A percentile compares a stretch with the other conserved stretches of the same genome.
Conservation (phyloP, 768 basidiomycete species). For the Tylopilus intermedius region DNA sequence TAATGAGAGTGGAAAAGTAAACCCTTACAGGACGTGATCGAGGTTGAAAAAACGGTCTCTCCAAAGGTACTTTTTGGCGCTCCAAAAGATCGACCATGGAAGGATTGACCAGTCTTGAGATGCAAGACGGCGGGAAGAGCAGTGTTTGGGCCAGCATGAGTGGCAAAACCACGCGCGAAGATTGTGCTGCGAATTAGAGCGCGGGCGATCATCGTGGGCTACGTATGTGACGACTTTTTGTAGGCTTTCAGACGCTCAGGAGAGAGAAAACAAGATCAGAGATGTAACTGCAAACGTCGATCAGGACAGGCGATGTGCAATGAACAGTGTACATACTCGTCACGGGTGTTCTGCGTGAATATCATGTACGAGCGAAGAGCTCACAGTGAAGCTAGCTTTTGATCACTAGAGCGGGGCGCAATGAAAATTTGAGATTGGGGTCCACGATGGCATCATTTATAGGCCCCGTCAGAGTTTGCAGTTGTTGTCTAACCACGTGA, state of each 20-base stretch:
- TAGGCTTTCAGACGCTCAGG: conserved; percentile 29
- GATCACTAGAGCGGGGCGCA: neutral
- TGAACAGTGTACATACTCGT: conserved; percentile 58
- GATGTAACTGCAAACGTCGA: conserved; percentile 57
- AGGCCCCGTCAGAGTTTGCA: conserved; percentile 11
- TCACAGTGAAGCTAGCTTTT: conserved; percentile 1
- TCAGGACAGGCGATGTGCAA: conserved; percentile 17
- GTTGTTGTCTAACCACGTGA: conserved; percentile 14
- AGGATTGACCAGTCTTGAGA: conserved; percentile 91
- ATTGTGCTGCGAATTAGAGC: conserved; percentile 46
- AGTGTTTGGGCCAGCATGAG: conserved; percentile 48
- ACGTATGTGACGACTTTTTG: conserved; percentile 20
- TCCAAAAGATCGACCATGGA: conserved; percentile 86
- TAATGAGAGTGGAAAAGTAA: neutral
- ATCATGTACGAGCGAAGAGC: conserved; percentile 54
- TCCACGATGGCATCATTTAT: conserved; percentile 7
- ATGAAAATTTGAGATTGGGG: neutral
- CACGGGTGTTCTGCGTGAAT: conserved; percentile 82
- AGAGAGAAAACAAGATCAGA: conserved; percentile 89
- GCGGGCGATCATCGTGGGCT: conserved; percentile 52
- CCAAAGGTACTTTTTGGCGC: conserved; percentile 83
- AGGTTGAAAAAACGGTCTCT: conserved; percentile 98
- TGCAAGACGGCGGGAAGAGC: conserved; percentile 78
- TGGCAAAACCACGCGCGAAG: conserved; percentile 60
- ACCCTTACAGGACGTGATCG: conserved; percentile 90